Evolutionary conservation across 1,139 yeast species (phyloP).

Genomic region (Yamadazyma atmosphaerica): DNA sequence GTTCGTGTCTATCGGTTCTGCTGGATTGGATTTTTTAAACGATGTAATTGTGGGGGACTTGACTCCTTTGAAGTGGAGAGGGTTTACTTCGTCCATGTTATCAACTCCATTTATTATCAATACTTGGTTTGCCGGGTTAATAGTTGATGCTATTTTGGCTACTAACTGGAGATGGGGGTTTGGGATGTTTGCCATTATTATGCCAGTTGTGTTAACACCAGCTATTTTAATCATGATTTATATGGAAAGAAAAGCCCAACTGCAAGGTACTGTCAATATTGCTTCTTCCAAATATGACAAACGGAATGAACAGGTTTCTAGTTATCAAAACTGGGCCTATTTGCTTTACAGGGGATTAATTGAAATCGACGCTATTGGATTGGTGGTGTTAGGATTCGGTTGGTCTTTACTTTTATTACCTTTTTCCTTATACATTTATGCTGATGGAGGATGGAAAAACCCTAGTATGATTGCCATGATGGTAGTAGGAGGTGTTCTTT

Average conservation of each 20-base stretch:
- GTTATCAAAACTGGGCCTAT: not conserved
- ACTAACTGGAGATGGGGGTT: conserved; percentile 42
- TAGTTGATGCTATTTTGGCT: conserved; percentile 27
- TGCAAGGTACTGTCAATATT: conserved; percentile 9
- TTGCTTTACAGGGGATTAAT: conserved; percentile 9
- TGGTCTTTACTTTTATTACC: conserved; percentile 34
- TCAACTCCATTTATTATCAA: conserved; percentile 30
- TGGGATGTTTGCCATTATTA: conserved; percentile 38
- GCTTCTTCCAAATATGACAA: conserved; percentile 8
- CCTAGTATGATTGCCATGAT: conserved; percentile 41
- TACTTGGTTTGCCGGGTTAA: conserved; percentile 33
- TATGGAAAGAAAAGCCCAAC: conserved; percentile 24
- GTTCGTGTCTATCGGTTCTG: conserved; percentile 27
- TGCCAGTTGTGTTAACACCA: conserved; percentile 30
- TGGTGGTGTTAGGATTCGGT: conserved; percentile 32
- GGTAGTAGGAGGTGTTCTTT: conserved; percentile 30
- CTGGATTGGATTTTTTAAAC: conserved; percentile 14
- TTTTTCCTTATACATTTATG: conserved; percentile 23
- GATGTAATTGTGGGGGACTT: conserved; percentile 27
- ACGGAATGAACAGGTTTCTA: not conserved
- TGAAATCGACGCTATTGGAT: conserved; percentile 33
- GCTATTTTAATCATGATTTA: conserved; percentile 22
- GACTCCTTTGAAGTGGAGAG: conserved; percentile 34
- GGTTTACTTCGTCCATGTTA: conserved; percentile 22
- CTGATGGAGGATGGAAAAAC: conserved; percentile 29